Base-by-base conservation (phyloP, 768 basidiomycete species). In the Suillus tomentosus region DNA sequence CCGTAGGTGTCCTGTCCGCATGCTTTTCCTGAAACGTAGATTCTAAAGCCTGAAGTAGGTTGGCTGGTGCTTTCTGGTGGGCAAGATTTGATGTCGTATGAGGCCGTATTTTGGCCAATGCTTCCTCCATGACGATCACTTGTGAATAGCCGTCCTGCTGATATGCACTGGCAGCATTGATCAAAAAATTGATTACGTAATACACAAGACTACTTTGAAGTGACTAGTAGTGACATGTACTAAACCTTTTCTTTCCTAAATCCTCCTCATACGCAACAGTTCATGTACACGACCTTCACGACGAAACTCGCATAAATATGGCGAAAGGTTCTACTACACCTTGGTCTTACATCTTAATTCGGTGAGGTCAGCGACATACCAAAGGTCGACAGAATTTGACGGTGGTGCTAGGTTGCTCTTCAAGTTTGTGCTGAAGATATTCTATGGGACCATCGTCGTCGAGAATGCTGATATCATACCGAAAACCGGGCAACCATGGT, bases 41-140 rank as follows among this genome's bases (percentile, higher is more conserved):
- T 77, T 99, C 96, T 68, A 99, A 81, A 3, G 95, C 96, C 63
- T 83, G 77, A 51, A 99, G 84, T 27, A 99, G 85, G 54, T 85
- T 87, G 34, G 96, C 96, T 5, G 95, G 94, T 63, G 90, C 84
- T 74, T 93, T 93, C 79, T 98, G 95, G 72, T 96, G 92, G 1
- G 87, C 74, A n/a, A 96, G 80, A 8, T 85, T 82, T 0, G 95
- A 96, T 39, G 86, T 84, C 1, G 87, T 88, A 70, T 97, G 93
- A 6, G 91, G 90, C 62, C 96, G 83, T 70, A 97, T 94, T 80
- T 96, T 98, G 62, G 86, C 80, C 58, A 96, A 80, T 39, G 86
- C 85, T 22, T 84, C 72, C 72, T 92, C 88, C 87, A 89, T 86
- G 62, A 62, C 67, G 62, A 58, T 53, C 47, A 59, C 13, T 8